These are phyloP conservation scores for Penicillium simplicissimum DNA, from an alignment of 495 filamentous ascomycete genomes.

Conservation along the genomic window DNA sequence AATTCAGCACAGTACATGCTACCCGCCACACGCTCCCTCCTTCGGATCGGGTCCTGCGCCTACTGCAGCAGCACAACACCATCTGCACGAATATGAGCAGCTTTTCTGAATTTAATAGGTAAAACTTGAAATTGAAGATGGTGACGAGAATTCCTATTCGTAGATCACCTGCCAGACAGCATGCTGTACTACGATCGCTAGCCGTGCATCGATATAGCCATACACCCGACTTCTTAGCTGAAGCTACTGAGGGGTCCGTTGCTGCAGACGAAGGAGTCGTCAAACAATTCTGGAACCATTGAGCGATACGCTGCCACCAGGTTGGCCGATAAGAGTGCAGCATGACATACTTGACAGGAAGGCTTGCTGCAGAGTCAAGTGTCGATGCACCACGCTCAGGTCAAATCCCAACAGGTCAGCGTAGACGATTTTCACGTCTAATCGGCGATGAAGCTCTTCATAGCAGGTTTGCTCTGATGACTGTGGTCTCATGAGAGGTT, in stretches of 20 bases:
- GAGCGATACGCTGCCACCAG: not conserved
- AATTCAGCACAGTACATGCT: not conserved
- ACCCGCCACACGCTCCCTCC: not conserved
- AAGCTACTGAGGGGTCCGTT: conserved; percentile 4
- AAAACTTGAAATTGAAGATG: conserved; percentile 11
- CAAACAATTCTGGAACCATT: conserved; percentile 9
- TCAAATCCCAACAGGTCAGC: not conserved
- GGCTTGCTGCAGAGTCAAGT: not conserved
- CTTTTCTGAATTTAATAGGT: conserved; percentile 8
- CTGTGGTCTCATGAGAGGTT: not conserved
- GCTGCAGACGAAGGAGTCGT: conserved; percentile 7
- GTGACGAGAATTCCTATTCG: conserved; percentile 17
- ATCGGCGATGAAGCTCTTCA: conserved; percentile 5
- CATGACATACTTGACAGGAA: conserved; percentile 7
- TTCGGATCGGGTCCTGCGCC: not conserved
- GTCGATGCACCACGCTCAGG: not conserved
- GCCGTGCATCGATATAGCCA: not conserved
- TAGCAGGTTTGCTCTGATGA: conserved; percentile 11
- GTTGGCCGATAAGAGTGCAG: conserved; percentile 4
- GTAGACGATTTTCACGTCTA: conserved; percentile 3
- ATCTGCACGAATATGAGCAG: conserved; percentile 8
- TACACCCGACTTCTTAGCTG: conserved; percentile 18
- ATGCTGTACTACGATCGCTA: conserved; percentile 29
- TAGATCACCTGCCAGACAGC: conserved; percentile 35
- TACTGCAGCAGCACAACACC: not conserved